These are phyloP conservation scores for Melaleuca alternifolia DNA, from an alignment of 345 rosid species.

Conservation along the genomic window DNA sequence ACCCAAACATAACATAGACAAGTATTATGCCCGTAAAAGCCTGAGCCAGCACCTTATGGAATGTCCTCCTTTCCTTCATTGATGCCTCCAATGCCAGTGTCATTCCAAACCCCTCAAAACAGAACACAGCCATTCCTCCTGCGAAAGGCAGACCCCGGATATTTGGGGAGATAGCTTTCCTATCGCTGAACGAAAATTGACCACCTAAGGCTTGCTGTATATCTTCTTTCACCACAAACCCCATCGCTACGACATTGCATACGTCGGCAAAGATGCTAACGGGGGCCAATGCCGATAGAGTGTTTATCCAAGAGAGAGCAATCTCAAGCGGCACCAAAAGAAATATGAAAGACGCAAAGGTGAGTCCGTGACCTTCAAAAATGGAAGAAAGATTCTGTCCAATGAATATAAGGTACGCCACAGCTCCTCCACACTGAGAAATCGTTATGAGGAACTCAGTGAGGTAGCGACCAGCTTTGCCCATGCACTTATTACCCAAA, in stretches of 20 bases:
- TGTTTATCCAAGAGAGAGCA: constrained; percentile 61
- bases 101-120: constrained; percentile 95
- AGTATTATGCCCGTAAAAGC: constrained; percentile 55
- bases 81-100: constrained; percentile 76
- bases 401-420: constrained; percentile 80
- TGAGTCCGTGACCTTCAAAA: constrained; percentile 26
- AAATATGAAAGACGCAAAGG: constrained; percentile 40
- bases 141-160: constrained; percentile 81
- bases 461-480: constrained; percentile 56
- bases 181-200: constrained; percentile 59
- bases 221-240: constrained; percentile 64
- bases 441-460: constrained; percentile 66
- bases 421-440: constrained; percentile 85
- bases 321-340: constrained; percentile 66
- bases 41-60: constrained; percentile 49
- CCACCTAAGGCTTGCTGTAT: constrained; percentile 39
- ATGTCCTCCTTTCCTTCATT: constrained; percentile 56
- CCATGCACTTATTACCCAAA: constrained; percentile 61
- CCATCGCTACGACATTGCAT: constrained; percentile 70
- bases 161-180: constrained; percentile 46
- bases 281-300: constrained; percentile 70
- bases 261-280: constrained; percentile 77
- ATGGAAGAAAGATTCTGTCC: constrained; percentile 72
- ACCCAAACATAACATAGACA: constrained; percentile 60
- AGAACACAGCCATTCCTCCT: constrained; percentile 82